These are phyloP conservation scores for Batkoa obscura DNA, from an alignment of 371 early-diverging fungal genomes.

Conservation along the genomic window DNA sequence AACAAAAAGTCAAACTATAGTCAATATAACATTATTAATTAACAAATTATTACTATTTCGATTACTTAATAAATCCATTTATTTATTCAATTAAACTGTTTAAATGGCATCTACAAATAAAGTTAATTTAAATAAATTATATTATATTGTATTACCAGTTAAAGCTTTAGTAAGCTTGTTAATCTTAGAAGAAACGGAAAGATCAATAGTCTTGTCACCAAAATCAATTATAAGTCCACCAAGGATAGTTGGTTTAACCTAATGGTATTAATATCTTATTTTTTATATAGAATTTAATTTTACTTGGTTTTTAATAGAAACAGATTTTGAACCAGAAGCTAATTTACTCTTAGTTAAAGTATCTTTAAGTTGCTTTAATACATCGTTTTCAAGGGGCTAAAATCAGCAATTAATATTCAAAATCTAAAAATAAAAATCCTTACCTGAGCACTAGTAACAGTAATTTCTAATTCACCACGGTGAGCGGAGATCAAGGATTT, in stretches of 20 bases:
- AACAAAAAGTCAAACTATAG: no score
- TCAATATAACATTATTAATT: no score
- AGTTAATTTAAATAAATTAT: neutral
- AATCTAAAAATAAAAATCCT: neutral
- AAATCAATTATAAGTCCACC: slow-evolving; percentile 93
- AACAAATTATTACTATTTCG: no score
- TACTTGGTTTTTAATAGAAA: slow-evolving; percentile 9
- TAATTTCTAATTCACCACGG: slow-evolving; percentile 76
- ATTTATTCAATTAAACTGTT: no score
- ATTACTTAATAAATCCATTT: no score
- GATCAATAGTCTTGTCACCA: slow-evolving; percentile 95
- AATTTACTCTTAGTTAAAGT: slow-evolving; percentile 26
- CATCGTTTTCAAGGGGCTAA: slow-evolving; percentile 27
- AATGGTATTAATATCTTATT: neutral
- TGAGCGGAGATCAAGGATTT: slow-evolving; percentile 73
- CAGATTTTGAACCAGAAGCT: slow-evolving; percentile 24
- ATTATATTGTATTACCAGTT: slow-evolving; percentile 7
- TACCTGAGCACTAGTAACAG: slow-evolving; percentile 79
- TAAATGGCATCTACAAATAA: neutral
- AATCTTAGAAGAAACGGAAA: slow-evolving; percentile 84
- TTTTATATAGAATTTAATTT: neutral
- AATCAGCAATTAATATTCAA: neutral
- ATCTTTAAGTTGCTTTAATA: slow-evolving; percentile 26
- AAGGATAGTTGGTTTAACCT: slow-evolving; percentile 78
- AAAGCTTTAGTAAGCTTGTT: slow-evolving; percentile 88